Evolutionary conservation across 148 eudicot species (phyloP).

Genomic region (Arbutus unedo): DNA sequence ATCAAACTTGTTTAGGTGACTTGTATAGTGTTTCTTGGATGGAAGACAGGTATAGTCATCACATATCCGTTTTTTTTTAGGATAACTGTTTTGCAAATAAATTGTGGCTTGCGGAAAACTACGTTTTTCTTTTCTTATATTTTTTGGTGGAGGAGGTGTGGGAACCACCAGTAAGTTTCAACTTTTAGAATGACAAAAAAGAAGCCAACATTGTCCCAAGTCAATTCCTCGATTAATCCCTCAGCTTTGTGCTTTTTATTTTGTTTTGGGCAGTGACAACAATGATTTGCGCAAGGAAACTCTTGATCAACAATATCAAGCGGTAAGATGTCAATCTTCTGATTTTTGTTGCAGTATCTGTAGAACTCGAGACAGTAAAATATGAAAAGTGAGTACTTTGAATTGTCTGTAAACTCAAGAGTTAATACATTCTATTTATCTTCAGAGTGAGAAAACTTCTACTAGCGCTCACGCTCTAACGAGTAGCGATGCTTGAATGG

Average conservation of each 20-base stretch:
- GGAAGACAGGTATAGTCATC: constrained; percentile 67
- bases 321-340: constrained; percentile 4
- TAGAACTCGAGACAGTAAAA: background rate
- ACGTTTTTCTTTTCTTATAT: background rate
- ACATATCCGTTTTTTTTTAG: background rate
- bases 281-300: constrained; percentile 5
- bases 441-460: background rate
- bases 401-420: background rate
- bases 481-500: background rate
- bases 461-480: background rate
- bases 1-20: constrained; percentile 83
- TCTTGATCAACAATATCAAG: constrained; percentile 14
- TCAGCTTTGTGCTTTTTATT: constrained; percentile 1
- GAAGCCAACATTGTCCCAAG: background rate
- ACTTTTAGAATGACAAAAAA: background rate
- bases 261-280: constrained; percentile 9
- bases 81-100: background rate
- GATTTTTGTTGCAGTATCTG: background rate
- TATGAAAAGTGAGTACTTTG: background rate
- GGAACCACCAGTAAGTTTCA: background rate
- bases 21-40: constrained; percentile 90
- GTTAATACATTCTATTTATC: background rate
- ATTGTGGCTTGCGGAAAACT: background rate
- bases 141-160: background rate
- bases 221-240: background rate